Base-by-base conservation (phyloP, 2,329 filamentous ascomycete species). In the Claviceps purpurea region DNA sequence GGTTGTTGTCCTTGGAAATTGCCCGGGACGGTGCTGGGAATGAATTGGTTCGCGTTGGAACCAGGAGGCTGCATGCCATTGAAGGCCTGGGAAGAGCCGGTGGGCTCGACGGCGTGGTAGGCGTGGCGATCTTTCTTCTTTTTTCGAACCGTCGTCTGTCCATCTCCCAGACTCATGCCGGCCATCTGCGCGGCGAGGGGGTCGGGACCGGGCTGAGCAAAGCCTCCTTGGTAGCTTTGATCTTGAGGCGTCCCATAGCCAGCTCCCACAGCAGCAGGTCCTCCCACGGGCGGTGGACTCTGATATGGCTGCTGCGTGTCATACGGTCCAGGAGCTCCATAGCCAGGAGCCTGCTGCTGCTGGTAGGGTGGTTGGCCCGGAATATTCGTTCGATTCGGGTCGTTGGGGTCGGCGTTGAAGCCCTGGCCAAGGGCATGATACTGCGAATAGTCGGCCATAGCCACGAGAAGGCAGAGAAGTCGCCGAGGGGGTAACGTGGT, bases 81-180 rank as follows among this genome's bases (percentile, higher is more conserved):
- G 70, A 86, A 87, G 11, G 81, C 72, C 62, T 85, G 81, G 5
- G 83, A 81, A 38, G 81, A 81, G 49, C 82, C 81, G 5, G 75
- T 75, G 22, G 86, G 81, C 57, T 91, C 88, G 50, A 97, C 80
- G 41, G 81, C 84, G 67, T 97, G 91, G 68, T 95, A 87, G 57
- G 90, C 91, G 70, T 97, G 91, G 54, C 89, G 81, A 66, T 96
- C 86, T 77, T 95, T 96, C 81, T 95, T 97, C 76, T 90, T 88
- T 68, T 75, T 85, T 65, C 81, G 76, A 53, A 69, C 70, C 2
- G 72, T 72, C 48, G 78, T 65, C 39, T 73, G 71, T 46, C 74
- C 67, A 38, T 65, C 63, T 38, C 76, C 81, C 58, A 95, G 72
- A 42, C 76, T 82, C 77, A 94, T 79, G 55, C 81, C 82, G 43